Base-by-base conservation (phyloP, 164 flowering plant species). In the Vitis rotundifolia region DNA sequence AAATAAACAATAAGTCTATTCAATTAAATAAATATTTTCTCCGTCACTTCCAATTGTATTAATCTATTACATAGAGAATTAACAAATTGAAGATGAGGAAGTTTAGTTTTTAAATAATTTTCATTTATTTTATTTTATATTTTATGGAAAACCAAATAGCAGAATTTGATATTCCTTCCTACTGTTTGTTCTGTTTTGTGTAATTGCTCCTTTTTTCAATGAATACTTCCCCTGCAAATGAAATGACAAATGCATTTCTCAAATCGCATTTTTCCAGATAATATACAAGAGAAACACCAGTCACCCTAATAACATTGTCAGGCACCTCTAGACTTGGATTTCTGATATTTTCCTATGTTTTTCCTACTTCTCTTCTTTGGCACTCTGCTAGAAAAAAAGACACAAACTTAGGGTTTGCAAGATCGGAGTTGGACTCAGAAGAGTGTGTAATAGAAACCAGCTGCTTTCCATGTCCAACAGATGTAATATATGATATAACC, bases 331-430 rank as follows among this genome's bases (percentile, higher is more conserved):
- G 29, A 49, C 54, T 65, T 71, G 0, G 73, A 56, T 47, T 73
- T 73, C 56, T 66, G 73, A 14, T 66, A 26, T 14, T 62, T 73
- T 61, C 28, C 57, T 56, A 69, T 70, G 5, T 57, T 9, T 63
- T 18, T 13, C 73, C 69, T 61, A 77, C 74, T 77, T 63, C 62
- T 63, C 26, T 70, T 73, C 63, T 77, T 65, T 2, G 71, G 74
- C 14, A 61, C 69, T 70, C 66, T 54, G 53, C 59, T 73, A 61
- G 68, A 69, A 11, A 66, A 66, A 77, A 8, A 67, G 53, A 58
- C 77, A 71, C 53, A 37, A 73, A 49, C 58, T 59, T 19, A 13
- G 71, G 68, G 56, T 55, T 69, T 31, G 53, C 51, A 52, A 60
- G 57, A 19, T 53, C 53, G 9, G 67, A 60, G 2, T 61, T 44